Base-by-base conservation (phyloP, 2,329 filamentous ascomycete species). In the Colletotrichum truncatum region DNA sequence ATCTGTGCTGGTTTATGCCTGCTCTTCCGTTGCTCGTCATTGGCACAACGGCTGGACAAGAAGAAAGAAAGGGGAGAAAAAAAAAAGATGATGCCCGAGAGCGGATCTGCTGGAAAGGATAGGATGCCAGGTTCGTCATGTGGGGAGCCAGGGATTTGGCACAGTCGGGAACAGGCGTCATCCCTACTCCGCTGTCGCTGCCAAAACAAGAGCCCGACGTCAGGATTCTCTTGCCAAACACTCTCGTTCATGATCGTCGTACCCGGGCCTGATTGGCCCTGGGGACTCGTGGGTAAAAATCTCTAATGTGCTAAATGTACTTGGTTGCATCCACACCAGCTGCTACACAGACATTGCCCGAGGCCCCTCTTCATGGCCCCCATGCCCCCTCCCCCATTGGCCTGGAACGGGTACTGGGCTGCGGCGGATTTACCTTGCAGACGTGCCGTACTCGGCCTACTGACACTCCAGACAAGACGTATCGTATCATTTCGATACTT, bases 211-310 rank as follows among this genome's bases (percentile, higher is more conserved):
- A 62, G 67, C 61, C 64, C 70, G 71, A 69, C 68, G 68, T 71
- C 67, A 70, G 69, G 70, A 72, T 74, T 66, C 55, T 70, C 64
- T 68, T 69, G 70, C 73, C 70, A 76, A 74, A 75, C 72, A 73
- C 70, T 70, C 70, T 73, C 72, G 69, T 68, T 70, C 73, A 67
- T 73, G 73, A 75, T 76, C 72, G 71, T 67, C 72, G 64, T 57
- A 67, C 68, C 67, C 55, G 63, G 46, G 67, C 66, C 65, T 70
- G 70, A 69, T 71, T 70, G 69, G 70, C 64, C 72, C 67, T 38
- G 49, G 48, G 49, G 30, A 56, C 28, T 25, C 49, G 43, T 67
- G 69, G 67, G 65, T 68, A 68, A 70, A 67, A 64, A 23, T 14
- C 23, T 68, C 67, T 61, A 59, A 49, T 28, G 26, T 49, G 26